These are phyloP conservation scores for Begonia loranthoides DNA, from an alignment of 306 rosid species.

Conservation along the genomic window DNA sequence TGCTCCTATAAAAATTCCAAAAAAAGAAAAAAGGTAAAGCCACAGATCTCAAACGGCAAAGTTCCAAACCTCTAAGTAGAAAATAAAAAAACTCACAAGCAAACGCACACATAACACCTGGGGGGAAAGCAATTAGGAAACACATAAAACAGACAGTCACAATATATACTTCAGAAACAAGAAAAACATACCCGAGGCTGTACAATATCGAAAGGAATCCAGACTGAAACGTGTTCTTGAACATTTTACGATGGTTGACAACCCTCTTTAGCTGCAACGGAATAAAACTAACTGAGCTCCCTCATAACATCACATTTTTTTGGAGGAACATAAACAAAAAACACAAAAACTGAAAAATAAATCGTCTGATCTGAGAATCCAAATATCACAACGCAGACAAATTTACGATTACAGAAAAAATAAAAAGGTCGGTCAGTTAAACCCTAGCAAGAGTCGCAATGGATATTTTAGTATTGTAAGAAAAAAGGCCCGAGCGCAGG, in stretches of 20 bases:
- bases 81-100: background rate
- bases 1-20: constrained; percentile 27
- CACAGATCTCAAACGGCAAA: background rate
- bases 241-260: constrained; percentile 35
- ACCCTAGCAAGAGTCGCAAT: too few species aligned
- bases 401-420: too few species aligned
- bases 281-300: background rate
- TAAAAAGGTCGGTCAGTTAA: too few species aligned
- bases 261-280: constrained; percentile 10
- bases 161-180: background rate
- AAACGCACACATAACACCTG: background rate
- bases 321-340: too few species aligned
- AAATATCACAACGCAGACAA: too few species aligned
- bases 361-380: too few species aligned
- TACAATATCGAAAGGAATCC: constrained; percentile 87
- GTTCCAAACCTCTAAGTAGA: background rate
- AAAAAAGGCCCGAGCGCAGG: too few species aligned
- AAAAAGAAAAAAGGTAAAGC: too few species aligned
- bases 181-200: constrained; percentile 71
- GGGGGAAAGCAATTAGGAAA: background rate
- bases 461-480: too few species aligned
- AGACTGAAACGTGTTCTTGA: constrained; percentile 95
- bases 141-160: too few species aligned
- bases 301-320: too few species aligned
- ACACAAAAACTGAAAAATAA: too few species aligned